Evolutionary conservation across 805 yeast species (phyloP).

Genomic region (Lachancea nothofagi): DNA sequence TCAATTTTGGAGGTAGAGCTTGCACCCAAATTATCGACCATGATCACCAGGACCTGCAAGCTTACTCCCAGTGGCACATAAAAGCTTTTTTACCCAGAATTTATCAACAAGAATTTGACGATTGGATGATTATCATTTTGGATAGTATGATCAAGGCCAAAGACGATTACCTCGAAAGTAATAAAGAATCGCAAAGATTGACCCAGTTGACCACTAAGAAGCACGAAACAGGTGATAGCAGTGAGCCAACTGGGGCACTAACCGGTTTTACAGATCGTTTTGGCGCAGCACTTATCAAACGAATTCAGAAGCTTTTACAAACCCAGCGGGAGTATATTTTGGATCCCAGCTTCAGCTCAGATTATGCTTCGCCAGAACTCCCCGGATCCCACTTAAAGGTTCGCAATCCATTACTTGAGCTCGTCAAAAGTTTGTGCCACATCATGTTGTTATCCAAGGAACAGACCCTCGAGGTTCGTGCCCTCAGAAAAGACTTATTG

Average conservation of each 20-base stretch:
- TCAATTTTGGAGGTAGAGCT: constrained; percentile 74
- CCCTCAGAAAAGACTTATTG: constrained; percentile 69
- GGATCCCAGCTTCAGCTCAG: constrained; percentile 55
- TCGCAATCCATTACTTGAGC: constrained; percentile 71
- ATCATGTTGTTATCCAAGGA: constrained; percentile 61
- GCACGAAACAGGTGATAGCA: constrained; percentile 42
- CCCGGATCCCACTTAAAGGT: constrained; percentile 65
- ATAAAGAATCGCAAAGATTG: constrained; percentile 50
- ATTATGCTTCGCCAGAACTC: constrained; percentile 65
- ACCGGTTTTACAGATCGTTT: constrained; percentile 51
- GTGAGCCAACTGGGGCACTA: constrained; percentile 28
- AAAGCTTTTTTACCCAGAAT: constrained; percentile 66
- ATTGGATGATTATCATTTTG: constrained; percentile 75
- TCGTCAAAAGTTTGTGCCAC: constrained; percentile 70
- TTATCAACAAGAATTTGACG: constrained; percentile 77
- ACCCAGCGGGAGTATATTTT: constrained; percentile 70
- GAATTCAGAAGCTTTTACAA: constrained; percentile 59
- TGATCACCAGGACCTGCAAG: constrained; percentile 36
- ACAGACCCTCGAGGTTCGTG: constrained; percentile 64
- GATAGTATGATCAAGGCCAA: constrained; percentile 61
- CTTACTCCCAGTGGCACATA: constrained; percentile 72
- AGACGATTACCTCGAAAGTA: constrained; percentile 23
- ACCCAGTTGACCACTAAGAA: constrained; percentile 71
- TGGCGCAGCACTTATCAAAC: constrained; percentile 56
- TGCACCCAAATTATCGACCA: constrained; percentile 36